Conservation (phyloP, 495 filamentous ascomycete species). For the Penicillium soppii region DNA sequence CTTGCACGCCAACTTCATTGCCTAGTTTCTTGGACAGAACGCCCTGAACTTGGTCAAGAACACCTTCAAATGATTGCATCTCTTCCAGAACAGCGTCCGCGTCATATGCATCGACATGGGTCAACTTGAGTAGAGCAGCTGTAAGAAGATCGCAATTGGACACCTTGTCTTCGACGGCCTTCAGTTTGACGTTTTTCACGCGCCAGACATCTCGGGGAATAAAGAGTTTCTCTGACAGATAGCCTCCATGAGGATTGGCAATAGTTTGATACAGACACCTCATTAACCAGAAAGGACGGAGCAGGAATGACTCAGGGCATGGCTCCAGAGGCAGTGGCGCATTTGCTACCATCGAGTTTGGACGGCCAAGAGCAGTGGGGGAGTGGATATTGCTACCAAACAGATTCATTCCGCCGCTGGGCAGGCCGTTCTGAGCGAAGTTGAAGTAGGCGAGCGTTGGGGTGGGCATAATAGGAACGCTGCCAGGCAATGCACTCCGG, state of each 20-base stretch:
- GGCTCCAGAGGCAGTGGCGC: slow-evolving; percentile 80
- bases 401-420: slow-evolving; percentile 70
- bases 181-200: slow-evolving; percentile 90
- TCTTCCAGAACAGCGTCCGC: slow-evolving; percentile 90
- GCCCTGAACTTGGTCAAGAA: slow-evolving; percentile 82
- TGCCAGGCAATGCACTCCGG: slow-evolving; percentile 43
- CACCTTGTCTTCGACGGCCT: slow-evolving; percentile 89
- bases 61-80: slow-evolving; percentile 86
- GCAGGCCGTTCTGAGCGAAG: slow-evolving; percentile 54
- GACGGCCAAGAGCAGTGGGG: slow-evolving; percentile 63
- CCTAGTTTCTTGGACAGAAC: slow-evolving; percentile 80
- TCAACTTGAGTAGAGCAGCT: slow-evolving; percentile 80
- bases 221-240: slow-evolving; percentile 86
- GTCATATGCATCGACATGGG: slow-evolving; percentile 80
- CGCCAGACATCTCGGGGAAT: slow-evolving; percentile 90
- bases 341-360: slow-evolving; percentile 57
- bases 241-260: slow-evolving; percentile 86
- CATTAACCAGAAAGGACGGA: slow-evolving; percentile 97
- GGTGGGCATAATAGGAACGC: slow-evolving; percentile 67
- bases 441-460: slow-evolving; percentile 59
- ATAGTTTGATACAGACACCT: slow-evolving; percentile 89
- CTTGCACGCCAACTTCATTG: slow-evolving; percentile 81
- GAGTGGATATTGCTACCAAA: slow-evolving; percentile 86
- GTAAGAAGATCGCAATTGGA: slow-evolving; percentile 90
- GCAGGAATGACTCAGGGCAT: slow-evolving; percentile 80